Evolutionary conservation across 768 basidiomycete species (phyloP).

Genomic region (Termitomyces eurrhizus): DNA sequence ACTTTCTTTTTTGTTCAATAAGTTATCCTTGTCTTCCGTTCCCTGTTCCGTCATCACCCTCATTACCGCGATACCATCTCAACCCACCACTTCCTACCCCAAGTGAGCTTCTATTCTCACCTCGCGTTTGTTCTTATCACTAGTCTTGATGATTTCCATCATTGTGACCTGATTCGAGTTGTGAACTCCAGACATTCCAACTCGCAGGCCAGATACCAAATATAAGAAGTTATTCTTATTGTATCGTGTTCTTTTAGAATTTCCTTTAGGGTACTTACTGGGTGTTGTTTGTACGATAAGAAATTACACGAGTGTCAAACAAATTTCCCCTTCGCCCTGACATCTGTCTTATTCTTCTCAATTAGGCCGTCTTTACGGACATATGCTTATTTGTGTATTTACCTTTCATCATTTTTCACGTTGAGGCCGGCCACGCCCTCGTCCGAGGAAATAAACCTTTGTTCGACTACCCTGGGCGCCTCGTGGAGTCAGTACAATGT

Average conservation of each 20-base stretch:
- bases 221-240: slow-evolving; percentile 20
- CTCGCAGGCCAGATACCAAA: slow-evolving; percentile 11
- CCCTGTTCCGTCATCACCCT: not conserved
- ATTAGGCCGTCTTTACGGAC: slow-evolving; percentile 3
- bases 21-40: not conserved
- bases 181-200: slow-evolving; percentile 12
- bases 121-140: slow-evolving; percentile 12
- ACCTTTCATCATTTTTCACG: slow-evolving; percentile 3
- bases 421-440: not conserved
- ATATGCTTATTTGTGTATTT: not conserved
- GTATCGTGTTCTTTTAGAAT: slow-evolving; percentile 13
- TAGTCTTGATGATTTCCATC: slow-evolving; percentile 3
- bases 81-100: not conserved
- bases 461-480: slow-evolving; percentile 1
- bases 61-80: slow-evolving; percentile 3
- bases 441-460: slow-evolving; percentile 10
- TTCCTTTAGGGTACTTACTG: slow-evolving; percentile 1
- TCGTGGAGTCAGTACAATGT: slow-evolving; percentile 10
- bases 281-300: slow-evolving; percentile 14
- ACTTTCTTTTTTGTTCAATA: slow-evolving; percentile 8
- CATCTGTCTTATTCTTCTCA: slow-evolving; percentile 2
- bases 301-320: slow-evolving; percentile 12
- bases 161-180: slow-evolving; percentile 8
- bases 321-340: slow-evolving; percentile 5
- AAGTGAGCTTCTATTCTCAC: slow-evolving; percentile 13